Conservation (phyloP, 2,329 filamentous ascomycete species). For the Colletotrichum paranaense region DNA sequence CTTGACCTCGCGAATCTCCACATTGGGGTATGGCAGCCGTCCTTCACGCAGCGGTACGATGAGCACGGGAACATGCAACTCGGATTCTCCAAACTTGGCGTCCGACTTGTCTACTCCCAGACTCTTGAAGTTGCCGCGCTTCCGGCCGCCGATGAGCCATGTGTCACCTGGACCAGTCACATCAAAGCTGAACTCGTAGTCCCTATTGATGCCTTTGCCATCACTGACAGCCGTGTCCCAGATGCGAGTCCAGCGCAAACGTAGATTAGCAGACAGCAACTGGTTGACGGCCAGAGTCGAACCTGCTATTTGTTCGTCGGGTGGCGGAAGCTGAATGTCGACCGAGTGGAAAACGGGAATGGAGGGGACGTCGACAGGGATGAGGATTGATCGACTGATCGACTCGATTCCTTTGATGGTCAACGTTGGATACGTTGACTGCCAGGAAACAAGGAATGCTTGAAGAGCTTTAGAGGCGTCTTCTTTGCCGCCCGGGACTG, state of each 20-base stretch:
- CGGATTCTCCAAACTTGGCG: constrained; percentile 53
- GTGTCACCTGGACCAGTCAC: constrained; percentile 77
- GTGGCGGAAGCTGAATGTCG: constrained; percentile 61
- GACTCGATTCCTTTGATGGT: constrained; percentile 44
- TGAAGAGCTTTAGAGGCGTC: constrained; percentile 42
- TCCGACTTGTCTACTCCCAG: constrained; percentile 50
- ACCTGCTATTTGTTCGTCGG: constrained; percentile 36
- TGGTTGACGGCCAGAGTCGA: constrained; percentile 70
- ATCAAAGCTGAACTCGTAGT: constrained; percentile 85
- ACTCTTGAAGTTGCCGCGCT: constrained; percentile 81
- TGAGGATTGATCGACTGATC: constrained; percentile 73
- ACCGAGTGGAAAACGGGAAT: constrained; percentile 86
- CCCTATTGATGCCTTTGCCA: constrained; percentile 37
- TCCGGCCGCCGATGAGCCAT: constrained; percentile 87
- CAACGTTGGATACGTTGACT: constrained; percentile 47
- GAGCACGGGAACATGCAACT: constrained; percentile 74
- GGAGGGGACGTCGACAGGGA: constrained; percentile 90
- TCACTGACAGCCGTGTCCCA: constrained; percentile 64
- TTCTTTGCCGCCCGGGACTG: constrained; percentile 47
- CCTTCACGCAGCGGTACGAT: constrained; percentile 85
- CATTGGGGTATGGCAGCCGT: constrained; percentile 77
- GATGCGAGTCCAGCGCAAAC: constrained; percentile 70
- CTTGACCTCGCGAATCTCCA: constrained; percentile 79
- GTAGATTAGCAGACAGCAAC: constrained; percentile 71
- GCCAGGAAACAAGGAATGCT: constrained; percentile 52